Base-by-base conservation (phyloP, 225 moss, liverwort and hornwort genomes). In the Pseudisothecium myosuroides region DNA sequence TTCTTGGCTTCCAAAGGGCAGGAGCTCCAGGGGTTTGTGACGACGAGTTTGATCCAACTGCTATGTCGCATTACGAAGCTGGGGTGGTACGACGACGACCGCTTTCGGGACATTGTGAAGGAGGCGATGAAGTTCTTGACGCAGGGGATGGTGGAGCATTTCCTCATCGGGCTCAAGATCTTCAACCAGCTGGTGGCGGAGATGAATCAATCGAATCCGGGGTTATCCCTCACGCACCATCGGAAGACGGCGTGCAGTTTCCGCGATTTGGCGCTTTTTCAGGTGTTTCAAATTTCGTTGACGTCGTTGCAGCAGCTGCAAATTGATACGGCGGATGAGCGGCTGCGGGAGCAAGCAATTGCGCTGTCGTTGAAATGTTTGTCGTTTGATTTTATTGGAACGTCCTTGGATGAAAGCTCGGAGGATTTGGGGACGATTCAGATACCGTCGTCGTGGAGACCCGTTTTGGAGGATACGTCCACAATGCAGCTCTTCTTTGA, bases 401-500 rank as follows among this genome's bases (percentile, higher is more conserved):
- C 95, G 2, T 94, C 94, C 9, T 90, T 95, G 43, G 95, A 95
- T 79, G 95, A 95, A 65, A 95, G 95, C 90, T 91, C 94, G 45
- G 95, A 95, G 83, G 95, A 95, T 94, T 89, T 95, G 28, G 95
- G 95, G 12, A 95, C 95, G 34, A 95, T 95, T 81, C 95, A 95
- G 87, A 95, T 95, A 65, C 95, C 95, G 12, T 92, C 94, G 26
- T 92, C 95, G 12, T 95, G 95, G 95, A 83, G 94, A 54, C 91
- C 95, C 31, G 91, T 95, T 76, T 50, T 95, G 86, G 95, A 95
- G 84, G 95, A 95, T 55, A 92, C 92, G 5, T 88, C 91, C 14
- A 95, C 95, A 94, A 92, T 95, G 95, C 95, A 95, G 91, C 91
- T 95, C 6, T 95, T 95, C 60, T 95, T 95, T 67, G 95, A 95